Evolutionary conservation across 768 basidiomycete species (phyloP), one percentile per base, ranked within the genome.

Genomic region (Kockovaella imperatae): DNA sequence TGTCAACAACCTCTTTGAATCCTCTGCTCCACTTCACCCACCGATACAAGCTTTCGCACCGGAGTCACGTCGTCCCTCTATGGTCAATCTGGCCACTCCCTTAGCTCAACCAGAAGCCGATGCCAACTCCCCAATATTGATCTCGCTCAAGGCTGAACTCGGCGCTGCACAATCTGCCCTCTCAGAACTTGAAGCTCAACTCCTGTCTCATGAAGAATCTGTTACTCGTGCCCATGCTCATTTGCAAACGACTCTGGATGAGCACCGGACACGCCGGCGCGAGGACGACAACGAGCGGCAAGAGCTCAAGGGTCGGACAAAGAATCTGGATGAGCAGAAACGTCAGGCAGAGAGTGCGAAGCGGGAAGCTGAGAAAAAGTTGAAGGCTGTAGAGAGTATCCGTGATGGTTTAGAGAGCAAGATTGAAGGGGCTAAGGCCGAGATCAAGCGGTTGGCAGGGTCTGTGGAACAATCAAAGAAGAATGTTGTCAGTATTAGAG

Each of bases 351-450:
- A 99, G 71, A 75, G 79, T 42, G 71, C 76, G 43, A 84, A 81
- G 65, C 78, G 81, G 36, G 91, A 96, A 39, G 87, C 84, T 3
- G 93, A 97, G 72, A 89, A 86, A 75, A 82, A 82, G 57, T 76
- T 91, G 50, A 84, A 82, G 60, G 75, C 77, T n/a, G 80, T 79
- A 14, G 80, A 82, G 66, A 75, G 64, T 35, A 74, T 77, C 52
- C 79, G 83, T 28, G 82, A 86, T 60, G 81, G 51, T 54, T 42
- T 57, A 43, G 56, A 49, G 51, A 58, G 44, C 32, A 68, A 61
- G 48, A 65, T 65, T 25, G 46, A 48, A 38, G 51, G 50, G 34
- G 58, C 68, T 14, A 46, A 54, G 31, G 49, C 35, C 31, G 61
- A 70, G 32, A 67, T 70, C 38, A 55, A 44, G 41, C 59, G 61